A percentile compares a stretch with the other conserved stretches of the same genome.
These are phyloP conservation scores for Tolypocladium sp. DNA, from an alignment of 2,329 filamentous ascomycete species.

Conservation along the genomic window DNA sequence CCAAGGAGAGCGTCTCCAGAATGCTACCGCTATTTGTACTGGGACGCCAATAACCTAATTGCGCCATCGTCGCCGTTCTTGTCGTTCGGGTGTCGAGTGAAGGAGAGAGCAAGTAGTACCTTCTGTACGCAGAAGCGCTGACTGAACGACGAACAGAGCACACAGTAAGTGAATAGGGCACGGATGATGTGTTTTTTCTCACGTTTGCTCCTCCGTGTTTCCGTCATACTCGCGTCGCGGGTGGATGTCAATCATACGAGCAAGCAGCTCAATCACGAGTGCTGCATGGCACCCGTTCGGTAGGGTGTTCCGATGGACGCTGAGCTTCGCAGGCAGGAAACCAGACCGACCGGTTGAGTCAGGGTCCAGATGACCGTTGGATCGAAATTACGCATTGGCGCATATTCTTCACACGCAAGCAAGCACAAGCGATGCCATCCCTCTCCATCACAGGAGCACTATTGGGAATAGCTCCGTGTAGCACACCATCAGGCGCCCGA, in stretches of 20 bases:
- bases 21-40: background rate
- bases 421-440: background rate
- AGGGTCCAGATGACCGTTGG: background rate
- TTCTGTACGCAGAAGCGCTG: background rate
- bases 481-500: background rate
- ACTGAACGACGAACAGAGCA: background rate
- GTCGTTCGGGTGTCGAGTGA: background rate
- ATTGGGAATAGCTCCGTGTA: background rate
- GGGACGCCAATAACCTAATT: background rate
- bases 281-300: background rate
- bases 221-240: background rate
- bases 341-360: background rate
- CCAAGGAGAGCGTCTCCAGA: background rate
- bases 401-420: background rate
- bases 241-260: background rate
- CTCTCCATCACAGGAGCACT: background rate
- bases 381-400: background rate
- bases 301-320: background rate
- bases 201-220: constrained; percentile 1
- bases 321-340: background rate
- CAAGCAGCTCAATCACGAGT: background rate
- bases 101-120: background rate
- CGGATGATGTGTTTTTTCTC: background rate
- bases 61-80: background rate
- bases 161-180: background rate